These are phyloP conservation scores for Boechera retrofracta DNA, from an alignment of 345 rosid genomes.

Conservation along the genomic window DNA sequence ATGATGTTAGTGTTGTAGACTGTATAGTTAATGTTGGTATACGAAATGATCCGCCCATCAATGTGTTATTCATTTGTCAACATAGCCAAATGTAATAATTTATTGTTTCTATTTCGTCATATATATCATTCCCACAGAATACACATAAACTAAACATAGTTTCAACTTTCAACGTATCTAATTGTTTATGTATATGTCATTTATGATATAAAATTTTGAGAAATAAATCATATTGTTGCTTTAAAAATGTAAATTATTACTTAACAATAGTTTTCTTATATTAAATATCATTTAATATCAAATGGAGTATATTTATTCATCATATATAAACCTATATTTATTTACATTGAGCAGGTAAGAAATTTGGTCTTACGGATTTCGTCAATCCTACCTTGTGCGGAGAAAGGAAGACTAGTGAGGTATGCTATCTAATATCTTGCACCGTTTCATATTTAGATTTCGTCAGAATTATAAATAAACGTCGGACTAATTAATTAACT, in stretches of 20 bases:
- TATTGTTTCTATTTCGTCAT: neutral
- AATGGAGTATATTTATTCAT: neutral
- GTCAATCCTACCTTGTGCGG: conserved; percentile 60
- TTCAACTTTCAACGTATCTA: neutral
- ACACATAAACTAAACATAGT: neutral
- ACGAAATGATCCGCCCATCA: neutral
- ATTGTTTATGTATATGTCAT: neutral
- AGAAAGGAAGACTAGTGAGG: conserved; percentile 56
- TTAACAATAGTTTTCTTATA: neutral
- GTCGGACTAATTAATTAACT: no score
- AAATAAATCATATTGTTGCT: neutral
- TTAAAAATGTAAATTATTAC: neutral
- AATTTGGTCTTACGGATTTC: conserved; percentile 70
- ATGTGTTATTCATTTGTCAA: neutral
- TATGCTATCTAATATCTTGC: conserved; percentile 15
- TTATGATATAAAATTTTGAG: neutral
- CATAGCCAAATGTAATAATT: neutral
- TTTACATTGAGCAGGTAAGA: conserved; percentile 49
- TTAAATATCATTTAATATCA: neutral
- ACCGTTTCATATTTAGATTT: neutral
- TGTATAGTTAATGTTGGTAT: neutral
- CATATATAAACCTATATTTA: neutral
- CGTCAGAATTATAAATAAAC: no score
- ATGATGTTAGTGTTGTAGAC: neutral
- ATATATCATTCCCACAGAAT: neutral